A percentile compares a stretch with the other conserved stretches of the same genome.
These are phyloP conservation scores for Nitzschia inconspicua DNA, from an alignment of 108 stramenopile genomes.

Conservation along the genomic window DNA sequence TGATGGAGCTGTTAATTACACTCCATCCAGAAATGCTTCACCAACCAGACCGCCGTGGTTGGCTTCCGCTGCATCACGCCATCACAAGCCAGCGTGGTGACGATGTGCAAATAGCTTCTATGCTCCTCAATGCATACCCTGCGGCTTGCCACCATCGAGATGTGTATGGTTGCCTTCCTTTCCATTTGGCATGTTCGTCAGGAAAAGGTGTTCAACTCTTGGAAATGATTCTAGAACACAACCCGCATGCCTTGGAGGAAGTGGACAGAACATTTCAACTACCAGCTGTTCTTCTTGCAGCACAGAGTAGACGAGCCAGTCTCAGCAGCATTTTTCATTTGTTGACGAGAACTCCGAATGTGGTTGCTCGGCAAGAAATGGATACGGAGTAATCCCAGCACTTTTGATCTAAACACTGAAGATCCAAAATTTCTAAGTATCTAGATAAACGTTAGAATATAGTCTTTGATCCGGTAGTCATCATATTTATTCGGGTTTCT, in stretches of 20 bases:
- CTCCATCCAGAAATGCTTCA: background rate
- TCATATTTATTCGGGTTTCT: too few relatives aligned
- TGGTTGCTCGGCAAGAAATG: too few relatives aligned
- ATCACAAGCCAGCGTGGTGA: background rate
- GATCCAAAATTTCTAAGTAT: too few relatives aligned
- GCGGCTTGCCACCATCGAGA: background rate
- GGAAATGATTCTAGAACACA: background rate
- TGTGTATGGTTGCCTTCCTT: background rate
- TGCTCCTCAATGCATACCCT: background rate
- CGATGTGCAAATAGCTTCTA: background rate
- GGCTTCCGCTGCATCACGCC: conserved; percentile 1
- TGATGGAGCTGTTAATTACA: background rate
- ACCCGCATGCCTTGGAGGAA: background rate
- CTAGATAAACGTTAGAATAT: too few relatives aligned
- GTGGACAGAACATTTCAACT: background rate
- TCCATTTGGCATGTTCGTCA: background rate
- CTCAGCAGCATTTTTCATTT: too few relatives aligned
- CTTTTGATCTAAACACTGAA: too few relatives aligned
- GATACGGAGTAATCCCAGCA: too few relatives aligned
- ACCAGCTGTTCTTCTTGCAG: too few relatives aligned
- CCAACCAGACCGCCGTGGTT: background rate
- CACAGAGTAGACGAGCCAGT: too few relatives aligned
- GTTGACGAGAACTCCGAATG: too few relatives aligned
- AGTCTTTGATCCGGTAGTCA: too few relatives aligned
- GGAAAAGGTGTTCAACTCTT: background rate